Percentiles rank a stretch among this genome's conserved stretches.
These are phyloP conservation scores for Coniochaeta sp. DNA, from an alignment of 2,329 filamentous ascomycete genomes.

Conservation along the genomic window DNA sequence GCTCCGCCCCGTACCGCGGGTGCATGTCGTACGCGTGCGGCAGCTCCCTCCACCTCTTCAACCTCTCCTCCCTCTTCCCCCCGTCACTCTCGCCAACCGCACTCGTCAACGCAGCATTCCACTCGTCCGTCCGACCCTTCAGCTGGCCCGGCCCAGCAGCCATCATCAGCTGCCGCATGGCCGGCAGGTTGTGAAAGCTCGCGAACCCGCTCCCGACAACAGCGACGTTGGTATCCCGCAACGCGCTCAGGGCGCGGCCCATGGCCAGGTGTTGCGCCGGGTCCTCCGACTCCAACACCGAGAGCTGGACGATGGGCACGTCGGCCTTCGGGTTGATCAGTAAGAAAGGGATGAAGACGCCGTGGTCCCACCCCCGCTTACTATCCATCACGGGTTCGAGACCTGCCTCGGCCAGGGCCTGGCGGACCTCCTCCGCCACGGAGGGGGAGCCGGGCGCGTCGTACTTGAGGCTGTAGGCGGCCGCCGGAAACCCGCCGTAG, in stretches of 20 bases:
- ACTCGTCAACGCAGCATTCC: slow-evolving; percentile 38
- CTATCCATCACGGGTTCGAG: slow-evolving; percentile 17
- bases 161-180: slow-evolving; percentile 31
- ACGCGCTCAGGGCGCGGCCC: slow-evolving; percentile 41
- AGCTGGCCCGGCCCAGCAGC: slow-evolving; percentile 18
- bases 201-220: slow-evolving; percentile 55
- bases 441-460: slow-evolving; percentile 47
- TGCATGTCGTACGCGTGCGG: slow-evolving; percentile 46
- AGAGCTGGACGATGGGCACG: slow-evolving; percentile 50
- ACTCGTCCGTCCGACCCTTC: slow-evolving; percentile 23
- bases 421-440: slow-evolving; percentile 40
- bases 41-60: slow-evolving; percentile 39
- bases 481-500: slow-evolving; percentile 51
- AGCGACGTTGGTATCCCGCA: slow-evolving; percentile 48
- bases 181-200: slow-evolving; percentile 46
- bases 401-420: slow-evolving; percentile 38
- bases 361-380: slow-evolving; percentile 45
- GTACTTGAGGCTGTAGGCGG: slow-evolving; percentile 49
- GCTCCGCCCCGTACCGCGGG: slow-evolving; percentile 45
- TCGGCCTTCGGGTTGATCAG: slow-evolving; percentile 45
- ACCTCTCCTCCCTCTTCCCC: slow-evolving; percentile 28
- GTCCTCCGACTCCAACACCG: slow-evolving; percentile 45
- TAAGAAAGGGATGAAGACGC: slow-evolving; percentile 51
- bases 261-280: slow-evolving; percentile 41
- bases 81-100: slow-evolving; percentile 27